Conservation (phyloP, 2,329 filamentous ascomycete species). For the Fusarium anthophilum region DNA sequence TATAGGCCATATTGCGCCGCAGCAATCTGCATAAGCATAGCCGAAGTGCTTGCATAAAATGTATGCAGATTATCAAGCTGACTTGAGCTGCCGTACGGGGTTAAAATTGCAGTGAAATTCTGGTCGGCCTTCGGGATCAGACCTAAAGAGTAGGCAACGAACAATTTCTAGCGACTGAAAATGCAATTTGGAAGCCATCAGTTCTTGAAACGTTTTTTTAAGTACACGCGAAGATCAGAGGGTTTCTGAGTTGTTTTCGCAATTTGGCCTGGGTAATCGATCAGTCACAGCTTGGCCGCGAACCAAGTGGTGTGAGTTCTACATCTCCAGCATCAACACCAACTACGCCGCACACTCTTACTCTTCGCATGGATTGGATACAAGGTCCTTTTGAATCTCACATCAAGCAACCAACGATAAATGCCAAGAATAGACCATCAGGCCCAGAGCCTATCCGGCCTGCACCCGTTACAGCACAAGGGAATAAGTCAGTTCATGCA, state of each 20-base stretch:
- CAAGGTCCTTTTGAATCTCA: background rate
- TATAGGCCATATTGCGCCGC: background rate
- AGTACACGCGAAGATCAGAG: no score
- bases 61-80: accelerated
- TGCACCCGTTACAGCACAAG: background rate
- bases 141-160: background rate
- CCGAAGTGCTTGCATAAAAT: background rate
- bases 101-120: background rate
- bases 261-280: background rate
- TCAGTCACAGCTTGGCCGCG: background rate
- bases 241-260: no score
- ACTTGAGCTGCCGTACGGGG: background rate
- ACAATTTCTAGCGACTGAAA: accelerated
- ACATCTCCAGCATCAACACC: background rate
- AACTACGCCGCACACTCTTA: background rate
- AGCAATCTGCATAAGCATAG: background rate
- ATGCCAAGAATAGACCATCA: background rate
- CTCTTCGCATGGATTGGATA: background rate
- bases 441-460: conserved; percentile 3
- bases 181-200: background rate
- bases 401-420: background rate
- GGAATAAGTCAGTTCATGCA: conserved; percentile 18
- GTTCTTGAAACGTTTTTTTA: accelerated
- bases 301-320: conserved; percentile 2
- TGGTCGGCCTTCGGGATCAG: no score